A percentile compares a stretch with the other conserved stretches of the same genome.
phyloP scores from a whole-genome alignment of 2,329 filamentous ascomycete species.

The Geosmithia flava region DNA sequence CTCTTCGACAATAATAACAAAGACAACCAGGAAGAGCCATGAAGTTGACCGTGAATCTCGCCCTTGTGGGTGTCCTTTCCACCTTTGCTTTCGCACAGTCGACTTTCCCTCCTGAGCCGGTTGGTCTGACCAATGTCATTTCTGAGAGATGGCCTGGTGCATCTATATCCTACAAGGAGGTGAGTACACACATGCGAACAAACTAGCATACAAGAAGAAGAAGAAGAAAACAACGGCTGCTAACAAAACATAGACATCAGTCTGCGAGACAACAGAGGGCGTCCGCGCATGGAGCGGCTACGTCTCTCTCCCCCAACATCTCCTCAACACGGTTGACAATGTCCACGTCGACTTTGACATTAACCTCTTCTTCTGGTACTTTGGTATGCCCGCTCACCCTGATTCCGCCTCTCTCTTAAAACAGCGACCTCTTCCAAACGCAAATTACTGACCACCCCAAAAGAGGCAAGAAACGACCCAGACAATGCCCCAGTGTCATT shows the following conservation, averaged over 20 bases:
- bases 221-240: slow-evolving; percentile 1
- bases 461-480: slow-evolving; percentile 16
- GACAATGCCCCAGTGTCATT: slow-evolving; percentile 25
- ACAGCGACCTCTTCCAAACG: not conserved
- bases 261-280: slow-evolving; percentile 11
- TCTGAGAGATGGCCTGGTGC: too few relatives aligned
- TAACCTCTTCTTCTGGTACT: slow-evolving; percentile 31
- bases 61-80: too few relatives aligned
- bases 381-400: slow-evolving; percentile 9
- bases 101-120: too few relatives aligned
- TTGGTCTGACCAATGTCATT: too few relatives aligned
- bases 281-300: slow-evolving; percentile 11
- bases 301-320: slow-evolving; percentile 8
- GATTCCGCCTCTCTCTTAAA: not conserved
- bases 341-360: slow-evolving; percentile 2
- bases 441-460: slow-evolving; percentile 5
- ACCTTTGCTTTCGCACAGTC: too few relatives aligned
- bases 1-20: too few relatives aligned
- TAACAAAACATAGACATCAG: not conserved
- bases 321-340: slow-evolving; percentile 13
- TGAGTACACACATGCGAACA: not conserved
- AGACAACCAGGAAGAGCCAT: not conserved
- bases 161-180: not conserved
- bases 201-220: not conserved
- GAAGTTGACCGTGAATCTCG: not conserved